These are phyloP conservation scores for Thelephora ganbajun DNA, from an alignment of 768 basidiomycete species.

Conservation along the genomic window DNA sequence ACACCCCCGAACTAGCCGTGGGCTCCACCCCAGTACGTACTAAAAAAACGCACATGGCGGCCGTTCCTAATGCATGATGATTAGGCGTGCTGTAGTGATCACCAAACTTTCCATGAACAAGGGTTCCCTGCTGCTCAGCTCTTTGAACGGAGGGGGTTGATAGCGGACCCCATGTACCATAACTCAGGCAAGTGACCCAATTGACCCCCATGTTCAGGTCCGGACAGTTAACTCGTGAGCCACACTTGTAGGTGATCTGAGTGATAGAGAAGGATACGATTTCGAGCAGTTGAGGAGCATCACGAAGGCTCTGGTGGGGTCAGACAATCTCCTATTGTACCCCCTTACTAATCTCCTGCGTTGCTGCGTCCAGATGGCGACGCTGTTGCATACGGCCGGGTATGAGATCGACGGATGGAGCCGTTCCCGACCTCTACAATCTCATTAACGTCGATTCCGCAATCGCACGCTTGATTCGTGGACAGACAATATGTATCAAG, in stretches of 20 bases:
- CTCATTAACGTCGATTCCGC: too few relatives aligned
- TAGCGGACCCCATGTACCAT: conserved; percentile 84
- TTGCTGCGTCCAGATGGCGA: conserved; percentile 36
- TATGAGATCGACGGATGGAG: conserved; percentile 22
- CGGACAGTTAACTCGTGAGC: too few relatives aligned
- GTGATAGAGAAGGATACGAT: conserved; percentile 69
- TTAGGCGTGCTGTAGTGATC: conserved; percentile 86
- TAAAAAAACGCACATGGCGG: too few relatives aligned
- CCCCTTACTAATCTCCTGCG: neutral
- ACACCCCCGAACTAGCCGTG: conserved; percentile 66
- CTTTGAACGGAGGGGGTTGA: conserved; percentile 77
- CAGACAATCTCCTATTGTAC: too few relatives aligned
- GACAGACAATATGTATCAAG: too few relatives aligned
- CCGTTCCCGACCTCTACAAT: too few relatives aligned
- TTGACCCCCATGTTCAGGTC: too few relatives aligned
- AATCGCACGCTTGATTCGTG: too few relatives aligned
- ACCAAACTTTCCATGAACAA: conserved; percentile 70
- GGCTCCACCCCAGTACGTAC: conserved; percentile 46
- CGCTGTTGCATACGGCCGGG: conserved; percentile 56
- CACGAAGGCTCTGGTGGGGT: conserved; percentile 70
- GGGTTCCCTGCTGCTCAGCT: conserved; percentile 82
- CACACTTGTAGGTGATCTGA: conserved; percentile 47
- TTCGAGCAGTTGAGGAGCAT: conserved; percentile 71
- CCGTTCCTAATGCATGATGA: too few relatives aligned
- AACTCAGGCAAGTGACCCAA: conserved; percentile 41